Evolutionary conservation across 2,329 filamentous ascomycete species (phyloP).

Genomic region (Alternaria gansuensis): DNA sequence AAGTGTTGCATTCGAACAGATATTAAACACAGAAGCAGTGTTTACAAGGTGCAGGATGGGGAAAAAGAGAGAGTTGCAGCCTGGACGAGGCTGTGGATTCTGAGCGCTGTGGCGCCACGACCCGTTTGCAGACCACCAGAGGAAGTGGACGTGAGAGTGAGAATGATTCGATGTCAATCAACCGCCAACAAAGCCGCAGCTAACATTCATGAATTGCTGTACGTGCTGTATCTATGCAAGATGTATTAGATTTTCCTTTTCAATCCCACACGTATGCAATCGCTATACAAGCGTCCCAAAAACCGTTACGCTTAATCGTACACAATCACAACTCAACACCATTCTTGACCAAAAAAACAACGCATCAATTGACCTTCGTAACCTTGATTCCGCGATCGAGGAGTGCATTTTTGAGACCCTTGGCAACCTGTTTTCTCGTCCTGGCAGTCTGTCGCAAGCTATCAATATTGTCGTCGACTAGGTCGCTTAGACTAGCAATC

Average conservation of each 20-base stretch:
- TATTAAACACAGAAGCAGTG: not conserved
- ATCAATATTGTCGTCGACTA: conserved; percentile 54
- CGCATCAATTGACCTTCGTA: conserved; percentile 30
- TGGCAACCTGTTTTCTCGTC: conserved; percentile 52
- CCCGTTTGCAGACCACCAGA: not conserved
- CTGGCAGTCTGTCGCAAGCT: conserved; percentile 46
- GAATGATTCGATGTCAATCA: not conserved
- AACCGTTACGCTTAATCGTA: conserved; percentile 33
- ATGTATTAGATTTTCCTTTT: conserved; percentile 10
- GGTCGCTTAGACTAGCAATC: conserved; percentile 50
- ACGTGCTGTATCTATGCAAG: conserved; percentile 4
- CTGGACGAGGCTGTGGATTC: not conserved
- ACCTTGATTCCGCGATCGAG: conserved; percentile 45
- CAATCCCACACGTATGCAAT: conserved; percentile 2
- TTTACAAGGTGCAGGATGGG: not conserved
- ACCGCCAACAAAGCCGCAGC: not conserved
- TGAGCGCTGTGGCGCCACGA: not conserved
- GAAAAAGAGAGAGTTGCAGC: not conserved
- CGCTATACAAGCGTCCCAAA: conserved; percentile 27
- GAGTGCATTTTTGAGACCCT: conserved; percentile 51
- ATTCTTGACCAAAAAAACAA: not conserved
- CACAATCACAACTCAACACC: conserved; percentile 26
- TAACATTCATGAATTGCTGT: not conserved
- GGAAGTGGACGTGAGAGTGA: not conserved
- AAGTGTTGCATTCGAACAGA: not conserved